Evolutionary conservation across 306 rosid genomes (phyloP), one percentile per base, ranked within the genome.

Genomic region (Trifolium dubium): DNA sequence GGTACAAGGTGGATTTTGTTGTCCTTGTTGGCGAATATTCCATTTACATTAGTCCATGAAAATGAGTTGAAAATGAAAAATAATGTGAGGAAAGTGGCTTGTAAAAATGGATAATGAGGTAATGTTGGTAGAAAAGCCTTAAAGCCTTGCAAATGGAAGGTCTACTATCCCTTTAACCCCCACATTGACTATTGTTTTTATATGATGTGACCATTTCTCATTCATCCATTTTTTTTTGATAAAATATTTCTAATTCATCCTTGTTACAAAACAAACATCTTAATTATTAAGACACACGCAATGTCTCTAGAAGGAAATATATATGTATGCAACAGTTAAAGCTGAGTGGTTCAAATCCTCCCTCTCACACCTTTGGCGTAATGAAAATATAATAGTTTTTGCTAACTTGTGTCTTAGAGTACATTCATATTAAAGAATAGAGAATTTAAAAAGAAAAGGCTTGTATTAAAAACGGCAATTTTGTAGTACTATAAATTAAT

Each of bases 71-170:
- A 73, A 40, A 39, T 34, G 41, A 14, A 35, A 63, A 74, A 34
- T 39, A 61, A 8, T 9, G 34, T 28, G 70, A 61, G 11, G 5
- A 12, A 31, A 58, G 76, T 71, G 67, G 35, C 86, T 83, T 83
- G 84, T 69, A 71, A 79, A 72, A 37, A 56, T 76, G 86, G 86
- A 40, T 76, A 73, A 81, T 76, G 88, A 79, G 83, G 84, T 79
- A 55, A 83, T 70, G 80, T 76, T 72, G 5, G 80, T 72, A 81
- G 82, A 82, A 81, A 83, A 83, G 10, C 60, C 60, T 28, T 11
- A 81, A 83, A 83, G 10, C 60, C 60, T 28, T 11, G 10, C 64
- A 32, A 56, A 10, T 4, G 44, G 53, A 59, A 68, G 69, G 76
- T 64, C 79, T 69, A 75, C 75, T 53, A 46, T 49, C 62, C 77